phyloP scores from a whole-genome alignment of 192 early-diverging fungal genomes.

The Glomus cerebriforme region DNA sequence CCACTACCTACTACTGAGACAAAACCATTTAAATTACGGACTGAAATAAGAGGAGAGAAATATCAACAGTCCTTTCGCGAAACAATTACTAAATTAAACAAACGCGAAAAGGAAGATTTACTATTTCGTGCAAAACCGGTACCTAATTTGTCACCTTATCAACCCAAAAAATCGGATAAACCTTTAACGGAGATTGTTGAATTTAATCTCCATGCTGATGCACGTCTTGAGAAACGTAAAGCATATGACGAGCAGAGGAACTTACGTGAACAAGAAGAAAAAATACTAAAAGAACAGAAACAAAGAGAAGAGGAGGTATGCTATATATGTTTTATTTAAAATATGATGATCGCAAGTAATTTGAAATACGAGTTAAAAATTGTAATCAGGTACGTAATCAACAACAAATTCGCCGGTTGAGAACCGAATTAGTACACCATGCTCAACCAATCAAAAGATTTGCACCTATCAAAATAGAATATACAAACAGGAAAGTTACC shows the following conservation, averaged over 20 bases:
- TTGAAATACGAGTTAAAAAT: background rate
- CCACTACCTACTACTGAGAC: background rate
- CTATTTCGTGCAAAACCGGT: slow-evolving; percentile 6
- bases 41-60: slow-evolving; percentile 16
- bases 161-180: background rate
- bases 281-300: background rate
- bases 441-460: slow-evolving; percentile 11
- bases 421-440: background rate
- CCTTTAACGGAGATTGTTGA: slow-evolving; percentile 13
- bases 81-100: background rate
- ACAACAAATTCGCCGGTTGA: slow-evolving; percentile 11
- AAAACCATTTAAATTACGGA: slow-evolving; percentile 22
- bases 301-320: slow-evolving; percentile 17
- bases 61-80: slow-evolving; percentile 18
- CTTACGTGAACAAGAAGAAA: background rate
- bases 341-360: background rate
- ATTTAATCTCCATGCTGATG: slow-evolving; percentile 3
- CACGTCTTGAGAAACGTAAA: slow-evolving; percentile 8
- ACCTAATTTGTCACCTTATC: background rate
- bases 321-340: background rate
- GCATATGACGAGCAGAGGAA: slow-evolving; percentile 9
- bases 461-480: background rate
- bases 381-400: background rate
- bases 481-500: background rate
- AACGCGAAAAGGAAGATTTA: slow-evolving; percentile 5